A percentile compares a stretch with the other conserved stretches of the same genome.
phyloP scores from a whole-genome alignment of 306 rosid genomes.

The Canavalia gladiata region DNA sequence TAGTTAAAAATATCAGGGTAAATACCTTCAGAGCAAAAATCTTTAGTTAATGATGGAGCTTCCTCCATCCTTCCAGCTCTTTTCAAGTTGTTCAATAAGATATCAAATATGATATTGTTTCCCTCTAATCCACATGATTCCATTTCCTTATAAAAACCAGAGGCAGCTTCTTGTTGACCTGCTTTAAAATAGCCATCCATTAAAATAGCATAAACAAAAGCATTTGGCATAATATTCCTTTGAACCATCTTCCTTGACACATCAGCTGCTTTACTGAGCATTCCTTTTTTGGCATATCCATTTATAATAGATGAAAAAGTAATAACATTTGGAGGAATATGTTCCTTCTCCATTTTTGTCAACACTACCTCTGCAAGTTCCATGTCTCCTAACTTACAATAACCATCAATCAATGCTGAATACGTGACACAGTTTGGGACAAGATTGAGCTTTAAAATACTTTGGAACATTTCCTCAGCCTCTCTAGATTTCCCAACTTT shows the following conservation, averaged over 20 bases:
- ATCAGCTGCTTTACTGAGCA: constrained; percentile 72
- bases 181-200: constrained; percentile 73
- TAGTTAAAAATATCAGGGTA: constrained; percentile 78
- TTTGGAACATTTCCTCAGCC: constrained; percentile 68
- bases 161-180: constrained; percentile 70
- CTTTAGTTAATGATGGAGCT: constrained; percentile 66
- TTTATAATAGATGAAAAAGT: constrained; percentile 81
- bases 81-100: constrained; percentile 82
- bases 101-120: constrained; percentile 69
- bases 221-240: constrained; percentile 70
- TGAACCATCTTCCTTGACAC: constrained; percentile 68
- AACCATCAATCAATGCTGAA: constrained; percentile 75
- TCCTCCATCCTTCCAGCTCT: constrained; percentile 72
- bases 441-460: constrained; percentile 62
- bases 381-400: constrained; percentile 80
- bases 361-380: constrained; percentile 64
- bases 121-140: constrained; percentile 69
- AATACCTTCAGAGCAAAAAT: constrained; percentile 71
- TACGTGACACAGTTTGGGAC: constrained; percentile 77
- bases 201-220: constrained; percentile 70
- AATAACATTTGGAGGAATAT: constrained; percentile 68
- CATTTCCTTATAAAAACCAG: constrained; percentile 78
- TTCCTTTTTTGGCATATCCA: constrained; percentile 82
- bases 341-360: constrained; percentile 68
- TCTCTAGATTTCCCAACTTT: constrained; percentile 69